Conservation (phyloP, 148 eudicot genomes). For the Spergularia bocconei region DNA sequence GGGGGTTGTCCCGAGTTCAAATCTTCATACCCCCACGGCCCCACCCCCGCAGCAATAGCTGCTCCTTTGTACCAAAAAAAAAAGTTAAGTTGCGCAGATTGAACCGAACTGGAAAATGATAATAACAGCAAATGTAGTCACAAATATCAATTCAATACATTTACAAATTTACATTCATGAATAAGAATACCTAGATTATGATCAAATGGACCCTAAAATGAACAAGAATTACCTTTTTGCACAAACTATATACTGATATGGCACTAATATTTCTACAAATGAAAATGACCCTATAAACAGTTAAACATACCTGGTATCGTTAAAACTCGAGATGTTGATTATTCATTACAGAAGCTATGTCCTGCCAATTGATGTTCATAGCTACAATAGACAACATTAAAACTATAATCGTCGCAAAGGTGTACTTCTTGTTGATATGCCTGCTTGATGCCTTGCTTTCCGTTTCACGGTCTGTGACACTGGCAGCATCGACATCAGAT, state of each 20-base stretch:
- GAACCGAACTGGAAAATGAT: too few species aligned
- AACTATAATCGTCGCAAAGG: constrained; percentile 39
- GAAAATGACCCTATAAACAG: neutral
- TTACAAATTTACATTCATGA: neutral
- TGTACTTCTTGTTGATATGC: constrained; percentile 11
- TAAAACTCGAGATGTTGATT: constrained; percentile 3
- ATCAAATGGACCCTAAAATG: neutral
- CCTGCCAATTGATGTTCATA: constrained; percentile 25
- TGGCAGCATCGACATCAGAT: constrained; percentile 10
- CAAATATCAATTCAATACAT: neutral
- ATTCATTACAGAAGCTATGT: constrained; percentile 13
- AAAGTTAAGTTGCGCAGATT: too few species aligned
- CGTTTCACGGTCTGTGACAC: constrained; percentile 16
- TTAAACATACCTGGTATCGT: neutral
- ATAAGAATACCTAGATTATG: neutral
- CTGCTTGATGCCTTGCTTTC: constrained; percentile 11
- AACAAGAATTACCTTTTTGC: neutral
- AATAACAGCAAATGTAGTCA: neutral
- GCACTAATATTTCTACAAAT: neutral
- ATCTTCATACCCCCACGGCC: too few species aligned
- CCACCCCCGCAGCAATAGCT: too few species aligned
- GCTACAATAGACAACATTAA: constrained; percentile 39
- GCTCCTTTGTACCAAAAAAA: too few species aligned
- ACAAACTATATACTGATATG: neutral
- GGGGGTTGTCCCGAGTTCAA: too few species aligned